Evolutionary conservation across 2,329 filamentous ascomycete species (phyloP).

Genomic region (Apiospora saccharicola): DNA sequence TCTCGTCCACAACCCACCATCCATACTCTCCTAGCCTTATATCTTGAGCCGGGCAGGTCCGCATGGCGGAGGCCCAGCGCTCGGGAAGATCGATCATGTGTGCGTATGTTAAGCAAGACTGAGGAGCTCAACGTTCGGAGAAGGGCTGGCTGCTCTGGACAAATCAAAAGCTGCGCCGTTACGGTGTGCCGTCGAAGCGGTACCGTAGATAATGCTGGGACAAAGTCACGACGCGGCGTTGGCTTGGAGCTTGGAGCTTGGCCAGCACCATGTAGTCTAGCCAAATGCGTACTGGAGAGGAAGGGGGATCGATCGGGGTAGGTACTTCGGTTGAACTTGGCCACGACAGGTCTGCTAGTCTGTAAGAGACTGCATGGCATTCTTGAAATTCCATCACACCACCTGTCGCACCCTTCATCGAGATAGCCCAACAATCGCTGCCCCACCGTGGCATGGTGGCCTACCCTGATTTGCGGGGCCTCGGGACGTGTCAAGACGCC

Average conservation of each 20-base stretch:
- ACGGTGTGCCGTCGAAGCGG: not conserved
- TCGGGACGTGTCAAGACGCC: not conserved
- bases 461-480: conserved; percentile 9
- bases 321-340: not conserved
- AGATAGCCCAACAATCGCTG: conserved; percentile 17
- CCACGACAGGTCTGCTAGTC: not conserved
- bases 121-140: not conserved
- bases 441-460: not conserved
- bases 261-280: not conserved
- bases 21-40: too few species aligned
- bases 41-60: not conserved
- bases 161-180: conserved; percentile 11
- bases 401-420: conserved; percentile 16
- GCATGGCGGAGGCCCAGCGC: not conserved
- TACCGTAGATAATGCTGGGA: not conserved
- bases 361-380: conserved; percentile 10
- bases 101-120: not conserved
- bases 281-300: not conserved
- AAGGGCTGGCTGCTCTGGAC: conserved; percentile 4
- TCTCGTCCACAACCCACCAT: not conserved
- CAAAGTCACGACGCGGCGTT: conserved; percentile 1
- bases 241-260: not conserved
- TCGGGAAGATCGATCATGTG: not conserved
- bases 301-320: conserved; percentile 11
- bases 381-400: conserved; percentile 17